Conservation (phyloP, 345 rosid genomes). For the Murraya koenigii region DNA sequence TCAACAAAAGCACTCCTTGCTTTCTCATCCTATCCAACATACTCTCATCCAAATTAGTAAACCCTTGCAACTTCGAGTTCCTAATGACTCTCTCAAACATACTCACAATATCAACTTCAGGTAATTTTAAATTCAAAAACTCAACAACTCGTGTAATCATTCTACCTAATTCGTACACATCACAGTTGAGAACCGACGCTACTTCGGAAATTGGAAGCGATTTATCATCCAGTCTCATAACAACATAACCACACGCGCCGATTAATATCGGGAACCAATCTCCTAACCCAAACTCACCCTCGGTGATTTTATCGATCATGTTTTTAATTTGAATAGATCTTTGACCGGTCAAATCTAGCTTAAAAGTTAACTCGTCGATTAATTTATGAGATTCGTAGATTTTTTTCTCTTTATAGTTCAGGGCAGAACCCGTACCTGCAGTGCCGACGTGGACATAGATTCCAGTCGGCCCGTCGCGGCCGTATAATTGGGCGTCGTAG, state of each 20-base stretch:
- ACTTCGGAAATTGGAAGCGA: constrained; percentile 52
- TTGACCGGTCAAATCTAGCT: constrained; percentile 30
- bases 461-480: constrained; percentile 56
- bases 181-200: constrained; percentile 44
- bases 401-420: constrained; percentile 57
- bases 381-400: constrained; percentile 52
- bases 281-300: constrained; percentile 63
- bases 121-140: constrained; percentile 46
- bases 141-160: constrained; percentile 66
- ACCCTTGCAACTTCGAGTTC: constrained; percentile 27
- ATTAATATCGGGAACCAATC: constrained; percentile 65
- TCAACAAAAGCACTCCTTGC: constrained; percentile 72
- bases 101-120: constrained; percentile 50
- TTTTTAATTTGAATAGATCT: constrained; percentile 27
- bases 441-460: constrained; percentile 52
- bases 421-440: constrained; percentile 49
- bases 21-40: constrained; percentile 43
- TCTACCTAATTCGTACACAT: constrained; percentile 60
- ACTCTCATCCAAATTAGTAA: constrained; percentile 36
- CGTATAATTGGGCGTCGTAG: constrained; percentile 42
- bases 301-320: constrained; percentile 46
- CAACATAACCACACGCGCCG: constrained; percentile 67
- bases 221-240: constrained; percentile 46
- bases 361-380: constrained; percentile 32
- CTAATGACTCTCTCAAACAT: constrained; percentile 40